Evolutionary conservation across 2,329 filamentous ascomycete genomes (phyloP).

Genomic region (Beauveria pseudobassiana): DNA sequence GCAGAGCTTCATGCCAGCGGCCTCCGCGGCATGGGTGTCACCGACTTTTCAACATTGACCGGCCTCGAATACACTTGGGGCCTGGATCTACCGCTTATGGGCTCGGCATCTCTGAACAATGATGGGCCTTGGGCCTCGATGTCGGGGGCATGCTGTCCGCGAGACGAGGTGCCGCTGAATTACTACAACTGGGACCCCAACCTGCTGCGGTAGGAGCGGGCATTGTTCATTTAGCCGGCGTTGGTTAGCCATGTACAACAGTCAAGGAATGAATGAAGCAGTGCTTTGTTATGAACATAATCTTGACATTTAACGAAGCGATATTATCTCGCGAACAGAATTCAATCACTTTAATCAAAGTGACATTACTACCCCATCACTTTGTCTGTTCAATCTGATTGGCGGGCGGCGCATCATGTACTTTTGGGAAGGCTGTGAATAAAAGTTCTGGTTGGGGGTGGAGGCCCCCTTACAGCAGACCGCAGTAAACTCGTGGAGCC

Average conservation of each 20-base stretch:
- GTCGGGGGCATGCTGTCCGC: not conserved
- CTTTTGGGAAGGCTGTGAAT: not conserved
- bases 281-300: not conserved
- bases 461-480: too few relatives aligned
- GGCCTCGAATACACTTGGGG: constrained; percentile 1
- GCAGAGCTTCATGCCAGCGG: not conserved
- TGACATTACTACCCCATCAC: too few relatives aligned
- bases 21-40: not conserved
- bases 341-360: not conserved
- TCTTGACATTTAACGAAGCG: too few relatives aligned
- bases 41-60: not conserved
- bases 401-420: not conserved
- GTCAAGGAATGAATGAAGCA: not conserved
- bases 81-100: not conserved
- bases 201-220: not conserved
- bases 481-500: too few relatives aligned
- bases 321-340: not conserved
- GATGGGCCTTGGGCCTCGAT: not conserved
- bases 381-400: not conserved
- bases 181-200: not conserved
- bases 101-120: not conserved
- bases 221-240: not conserved
- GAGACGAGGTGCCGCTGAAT: not conserved
- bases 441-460: not conserved
- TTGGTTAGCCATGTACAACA: not conserved